Evolutionary conservation across 352 stramenopile species (phyloP).

Genomic region (Pythium chondricola): DNA sequence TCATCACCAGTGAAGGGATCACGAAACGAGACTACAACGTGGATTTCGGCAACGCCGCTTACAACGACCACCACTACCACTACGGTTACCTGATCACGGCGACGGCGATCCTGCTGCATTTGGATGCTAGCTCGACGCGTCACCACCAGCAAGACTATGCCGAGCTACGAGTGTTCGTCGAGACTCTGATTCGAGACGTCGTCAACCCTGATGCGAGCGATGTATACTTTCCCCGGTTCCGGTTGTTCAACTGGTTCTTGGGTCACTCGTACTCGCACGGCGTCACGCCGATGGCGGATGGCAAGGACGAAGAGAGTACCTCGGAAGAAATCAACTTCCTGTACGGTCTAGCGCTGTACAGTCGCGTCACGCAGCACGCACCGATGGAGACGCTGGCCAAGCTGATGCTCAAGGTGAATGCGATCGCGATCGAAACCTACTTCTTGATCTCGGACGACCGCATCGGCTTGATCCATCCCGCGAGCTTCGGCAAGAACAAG

Average conservation of each 20-base stretch:
- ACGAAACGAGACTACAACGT: conserved; percentile 44
- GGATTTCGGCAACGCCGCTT: conserved; percentile 70
- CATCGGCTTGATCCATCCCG: conserved; percentile 33
- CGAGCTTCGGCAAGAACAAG: conserved; percentile 62
- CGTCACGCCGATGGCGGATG: conserved; percentile 52
- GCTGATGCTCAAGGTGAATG: conserved; percentile 55
- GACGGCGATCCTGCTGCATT: conserved; percentile 28
- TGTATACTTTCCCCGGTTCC: conserved; percentile 50
- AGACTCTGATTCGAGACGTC: conserved; percentile 45
- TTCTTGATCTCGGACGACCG: conserved; percentile 48
- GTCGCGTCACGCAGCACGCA: conserved; percentile 35
- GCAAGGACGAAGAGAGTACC: conserved; percentile 69
- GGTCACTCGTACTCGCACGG: conserved; percentile 72
- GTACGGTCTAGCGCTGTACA: conserved; percentile 48
- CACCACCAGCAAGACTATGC: conserved; percentile 26
- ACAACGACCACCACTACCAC: conserved; percentile 79
- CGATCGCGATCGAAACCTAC: conserved; percentile 59
- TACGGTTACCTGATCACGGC: conserved; percentile 66
- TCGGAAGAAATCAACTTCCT: conserved; percentile 68
- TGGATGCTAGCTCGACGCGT: conserved; percentile 26
- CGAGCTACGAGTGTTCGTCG: conserved; percentile 17
- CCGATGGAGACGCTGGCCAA: conserved; percentile 30
- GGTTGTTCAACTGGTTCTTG: conserved; percentile 61
- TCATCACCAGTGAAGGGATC: conserved; percentile 52
- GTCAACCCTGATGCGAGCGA: conserved; percentile 35